Conservation (phyloP, 148 eudicot species). For the Dianthus caryophyllus region DNA sequence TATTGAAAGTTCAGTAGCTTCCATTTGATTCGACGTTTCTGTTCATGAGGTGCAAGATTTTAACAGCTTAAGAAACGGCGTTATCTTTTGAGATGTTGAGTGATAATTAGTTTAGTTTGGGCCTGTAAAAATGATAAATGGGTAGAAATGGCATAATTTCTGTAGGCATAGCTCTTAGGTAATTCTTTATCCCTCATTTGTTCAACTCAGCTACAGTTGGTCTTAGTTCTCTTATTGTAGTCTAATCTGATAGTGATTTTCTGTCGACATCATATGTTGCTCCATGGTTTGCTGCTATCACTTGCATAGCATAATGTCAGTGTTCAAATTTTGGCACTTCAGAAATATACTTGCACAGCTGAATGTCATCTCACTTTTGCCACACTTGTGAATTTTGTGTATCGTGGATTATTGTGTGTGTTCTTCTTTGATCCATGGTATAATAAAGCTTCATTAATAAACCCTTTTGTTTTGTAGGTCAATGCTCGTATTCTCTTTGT, state of each 20-base stretch:
- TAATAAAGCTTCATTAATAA: not conserved
- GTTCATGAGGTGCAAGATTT: not conserved
- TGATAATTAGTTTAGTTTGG: not conserved
- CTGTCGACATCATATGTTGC: not conserved
- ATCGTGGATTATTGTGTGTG: not conserved
- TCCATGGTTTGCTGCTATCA: not conserved
- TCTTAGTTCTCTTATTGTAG: not conserved
- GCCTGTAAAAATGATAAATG: not conserved
- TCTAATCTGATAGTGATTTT: not conserved
- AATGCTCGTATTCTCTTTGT: slow-evolving; percentile 90
- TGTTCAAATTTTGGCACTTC: not conserved
- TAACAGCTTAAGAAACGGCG: not conserved
- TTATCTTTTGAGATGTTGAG: not conserved
- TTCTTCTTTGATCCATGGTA: slow-evolving; percentile 1
- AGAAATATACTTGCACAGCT: not conserved
- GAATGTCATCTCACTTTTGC: not conserved
- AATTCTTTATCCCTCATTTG: not conserved
- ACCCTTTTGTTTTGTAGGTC: slow-evolving; percentile 36
- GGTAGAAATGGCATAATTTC: not conserved
- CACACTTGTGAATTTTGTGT: not conserved
- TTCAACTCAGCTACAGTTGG: not conserved
- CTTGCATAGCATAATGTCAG: not conserved
- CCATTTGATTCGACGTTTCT: not conserved
- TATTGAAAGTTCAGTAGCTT: not conserved
- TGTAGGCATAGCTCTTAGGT: not conserved